Evolutionary conservation across 73 alveolate genomes (phyloP).

Genomic region (Urostyla sp.): DNA sequence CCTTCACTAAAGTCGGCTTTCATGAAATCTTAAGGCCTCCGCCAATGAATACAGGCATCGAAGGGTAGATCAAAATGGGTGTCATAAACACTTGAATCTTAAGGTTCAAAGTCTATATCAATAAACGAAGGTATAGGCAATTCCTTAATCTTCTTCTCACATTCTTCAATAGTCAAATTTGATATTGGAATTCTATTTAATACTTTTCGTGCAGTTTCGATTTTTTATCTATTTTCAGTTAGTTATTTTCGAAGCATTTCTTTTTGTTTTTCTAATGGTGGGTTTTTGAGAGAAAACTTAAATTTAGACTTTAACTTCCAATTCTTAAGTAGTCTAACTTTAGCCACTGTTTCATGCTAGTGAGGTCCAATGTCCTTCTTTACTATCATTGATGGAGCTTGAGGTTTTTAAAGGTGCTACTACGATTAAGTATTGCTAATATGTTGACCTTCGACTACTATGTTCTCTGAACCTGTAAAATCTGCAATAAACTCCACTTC

Average conservation of each 20-base stretch:
- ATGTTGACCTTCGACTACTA: constrained; percentile 38
- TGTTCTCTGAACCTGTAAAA: constrained; percentile 67
- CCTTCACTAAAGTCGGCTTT: constrained; percentile 74
- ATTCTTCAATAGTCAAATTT: constrained; percentile 69
- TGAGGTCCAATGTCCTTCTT: constrained; percentile 64
- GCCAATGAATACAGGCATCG: constrained; percentile 88
- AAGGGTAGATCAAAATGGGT: constrained; percentile 72
- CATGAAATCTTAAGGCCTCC: constrained; percentile 89
- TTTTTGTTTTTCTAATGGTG: constrained; percentile 79
- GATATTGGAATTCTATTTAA: constrained; percentile 71
- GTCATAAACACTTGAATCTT: constrained; percentile 77
- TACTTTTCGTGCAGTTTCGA: constrained; percentile 54
- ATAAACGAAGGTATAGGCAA: constrained; percentile 60
- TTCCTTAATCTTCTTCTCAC: constrained; percentile 68
- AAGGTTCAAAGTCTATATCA: constrained; percentile 85
- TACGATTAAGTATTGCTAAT: too few species aligned
- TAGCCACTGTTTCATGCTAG: constrained; percentile 78
- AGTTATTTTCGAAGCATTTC: constrained; percentile 74
- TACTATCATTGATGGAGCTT: not conserved
- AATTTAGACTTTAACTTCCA: constrained; percentile 92
- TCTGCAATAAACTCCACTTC: constrained; percentile 70
- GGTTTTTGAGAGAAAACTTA: constrained; percentile 87
- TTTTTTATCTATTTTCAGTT: constrained; percentile 53
- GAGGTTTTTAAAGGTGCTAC: too few species aligned
- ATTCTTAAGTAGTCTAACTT: constrained; percentile 80